These are phyloP conservation scores for Tylopilus felleus DNA, from an alignment of 768 basidiomycete species.

Conservation along the genomic window DNA sequence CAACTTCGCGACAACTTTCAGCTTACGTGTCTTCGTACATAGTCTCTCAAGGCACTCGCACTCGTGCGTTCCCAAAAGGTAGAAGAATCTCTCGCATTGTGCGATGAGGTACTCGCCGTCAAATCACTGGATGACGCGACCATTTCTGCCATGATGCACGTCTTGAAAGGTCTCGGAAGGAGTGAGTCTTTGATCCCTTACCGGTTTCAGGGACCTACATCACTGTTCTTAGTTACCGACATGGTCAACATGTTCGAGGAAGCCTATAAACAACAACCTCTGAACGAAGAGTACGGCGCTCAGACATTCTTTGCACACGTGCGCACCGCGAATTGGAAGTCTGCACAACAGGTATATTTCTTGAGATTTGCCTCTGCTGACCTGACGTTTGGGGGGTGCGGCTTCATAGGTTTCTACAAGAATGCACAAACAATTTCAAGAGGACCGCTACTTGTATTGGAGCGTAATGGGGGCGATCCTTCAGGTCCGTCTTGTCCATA, in stretches of 20 bases:
- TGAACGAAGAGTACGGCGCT: constrained; percentile 77
- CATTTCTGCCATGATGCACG: constrained; percentile 80
- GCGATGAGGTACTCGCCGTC: constrained; percentile 73
- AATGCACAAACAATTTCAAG: constrained; percentile 82
- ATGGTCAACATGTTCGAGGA: constrained; percentile 84
- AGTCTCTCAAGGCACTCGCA: constrained; percentile 84
- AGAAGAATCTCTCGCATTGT: constrained; percentile 74
- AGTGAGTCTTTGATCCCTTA: constrained; percentile 33
- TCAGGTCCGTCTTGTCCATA: constrained; percentile 48
- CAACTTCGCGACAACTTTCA: neutral
- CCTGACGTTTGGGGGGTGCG: neutral
- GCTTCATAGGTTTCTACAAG: constrained; percentile 63
- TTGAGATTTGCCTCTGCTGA: neutral
- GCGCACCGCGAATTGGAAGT: constrained; percentile 79
- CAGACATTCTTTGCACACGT: constrained; percentile 87
- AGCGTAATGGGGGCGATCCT: constrained; percentile 74
- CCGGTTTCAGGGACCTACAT: neutral
- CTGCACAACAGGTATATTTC: constrained; percentile 69
- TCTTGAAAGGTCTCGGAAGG: constrained; percentile 74
- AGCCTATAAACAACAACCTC: constrained; percentile 76
- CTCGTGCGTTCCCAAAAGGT: constrained; percentile 82
- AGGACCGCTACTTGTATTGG: constrained; percentile 82
- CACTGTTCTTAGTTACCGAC: constrained; percentile 54
- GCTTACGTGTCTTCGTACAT: constrained; percentile 14
- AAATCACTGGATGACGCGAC: constrained; percentile 74